A percentile compares a stretch with the other conserved stretches of the same genome.
phyloP scores from a whole-genome alignment of 371 early-diverging fungal genomes.

The Syncephalastrum racemosum region DNA sequence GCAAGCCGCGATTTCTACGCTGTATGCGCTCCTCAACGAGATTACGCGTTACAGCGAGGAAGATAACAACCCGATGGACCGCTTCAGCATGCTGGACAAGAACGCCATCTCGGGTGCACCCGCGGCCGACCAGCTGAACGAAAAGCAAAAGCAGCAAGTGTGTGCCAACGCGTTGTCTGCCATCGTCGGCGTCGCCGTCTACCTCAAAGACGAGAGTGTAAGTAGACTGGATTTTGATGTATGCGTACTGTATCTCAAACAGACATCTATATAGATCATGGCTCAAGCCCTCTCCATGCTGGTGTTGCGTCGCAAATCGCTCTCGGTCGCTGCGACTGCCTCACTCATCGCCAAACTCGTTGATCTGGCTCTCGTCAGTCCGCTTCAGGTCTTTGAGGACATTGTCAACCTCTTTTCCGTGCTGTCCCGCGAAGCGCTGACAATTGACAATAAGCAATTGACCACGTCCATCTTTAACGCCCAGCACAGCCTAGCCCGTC shows the following conservation, averaged over 20 bases:
- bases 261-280: constrained; percentile 42
- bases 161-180: constrained; percentile 59
- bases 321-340: constrained; percentile 47
- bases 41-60: constrained; percentile 49
- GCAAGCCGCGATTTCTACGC: constrained; percentile 52
- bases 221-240: background rate
- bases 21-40: constrained; percentile 57
- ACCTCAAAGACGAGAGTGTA: constrained; percentile 62
- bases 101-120: constrained; percentile 38
- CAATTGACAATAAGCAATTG: constrained; percentile 50
- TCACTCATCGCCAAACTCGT: constrained; percentile 57
- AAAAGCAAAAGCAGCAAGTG: constrained; percentile 52
- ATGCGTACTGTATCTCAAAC: background rate
- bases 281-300: constrained; percentile 63
- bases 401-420: constrained; percentile 52
- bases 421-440: constrained; percentile 48
- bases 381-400: constrained; percentile 50
- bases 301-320: constrained; percentile 52
- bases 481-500: constrained; percentile 49
- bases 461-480: constrained; percentile 43
- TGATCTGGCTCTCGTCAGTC: constrained; percentile 61
- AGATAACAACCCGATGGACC: constrained; percentile 8
- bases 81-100: constrained; percentile 11
- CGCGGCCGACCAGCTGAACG: constrained; percentile 29
- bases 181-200: constrained; percentile 66